Evolutionary conservation across 1,284 basidiomycete genomes (phyloP).

Genomic region (Sporisorium graminicola): DNA sequence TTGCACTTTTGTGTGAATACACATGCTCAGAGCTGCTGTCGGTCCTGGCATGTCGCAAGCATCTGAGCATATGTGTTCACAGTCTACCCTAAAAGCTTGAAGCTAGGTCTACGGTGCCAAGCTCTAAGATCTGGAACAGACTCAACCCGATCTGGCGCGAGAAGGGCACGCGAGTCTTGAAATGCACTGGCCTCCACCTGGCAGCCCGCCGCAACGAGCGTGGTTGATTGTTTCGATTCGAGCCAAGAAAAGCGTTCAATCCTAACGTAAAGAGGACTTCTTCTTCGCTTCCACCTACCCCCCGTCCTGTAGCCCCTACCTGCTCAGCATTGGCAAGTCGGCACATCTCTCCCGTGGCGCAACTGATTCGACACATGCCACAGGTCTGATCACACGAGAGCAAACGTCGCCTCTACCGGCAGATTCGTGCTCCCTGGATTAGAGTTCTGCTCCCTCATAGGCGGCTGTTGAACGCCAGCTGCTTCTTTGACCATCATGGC

Average conservation of each 20-base stretch:
- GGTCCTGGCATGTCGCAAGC: not conserved
- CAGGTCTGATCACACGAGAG: not conserved
- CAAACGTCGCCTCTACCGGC: no score
- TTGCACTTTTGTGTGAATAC: not conserved
- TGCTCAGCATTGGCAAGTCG: not conserved
- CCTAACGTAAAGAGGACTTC: not conserved
- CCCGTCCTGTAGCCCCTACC: not conserved
- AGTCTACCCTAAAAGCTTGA: not conserved
- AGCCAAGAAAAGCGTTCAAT: not conserved
- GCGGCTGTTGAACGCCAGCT: not conserved
- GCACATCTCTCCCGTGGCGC: not conserved
- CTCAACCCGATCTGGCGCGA: conserved; percentile 14
- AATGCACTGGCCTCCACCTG: conserved; percentile 43
- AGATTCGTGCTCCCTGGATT: not conserved
- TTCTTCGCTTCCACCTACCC: not conserved
- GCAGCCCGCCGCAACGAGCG: not conserved
- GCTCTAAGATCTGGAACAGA: not conserved
- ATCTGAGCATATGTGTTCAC: not conserved
- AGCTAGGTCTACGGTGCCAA: not conserved
- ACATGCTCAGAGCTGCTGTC: not conserved
- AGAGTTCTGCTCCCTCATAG: not conserved
- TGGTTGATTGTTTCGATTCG: no score
- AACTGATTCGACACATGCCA: not conserved
- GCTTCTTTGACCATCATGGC: conserved; percentile 19
- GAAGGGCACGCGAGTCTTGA: not conserved